Evolutionary conservation across 164 flowering plant genomes (phyloP).

Genomic region (Nymphaea colorata): DNA sequence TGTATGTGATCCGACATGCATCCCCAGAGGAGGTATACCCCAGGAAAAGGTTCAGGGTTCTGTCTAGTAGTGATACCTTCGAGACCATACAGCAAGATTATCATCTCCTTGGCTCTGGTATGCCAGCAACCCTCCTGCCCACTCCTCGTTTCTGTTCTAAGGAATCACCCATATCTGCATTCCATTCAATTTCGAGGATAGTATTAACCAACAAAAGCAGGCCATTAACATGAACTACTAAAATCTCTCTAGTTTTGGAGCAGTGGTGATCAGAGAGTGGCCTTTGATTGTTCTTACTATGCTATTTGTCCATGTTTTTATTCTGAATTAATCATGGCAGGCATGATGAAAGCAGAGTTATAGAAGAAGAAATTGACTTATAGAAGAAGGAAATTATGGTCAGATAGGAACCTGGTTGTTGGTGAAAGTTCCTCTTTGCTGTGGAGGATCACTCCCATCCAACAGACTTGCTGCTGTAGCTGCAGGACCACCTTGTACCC

Average conservation of each 20-base stretch:
- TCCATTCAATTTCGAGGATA: no score
- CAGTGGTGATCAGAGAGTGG: no score
- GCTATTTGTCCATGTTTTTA: no score
- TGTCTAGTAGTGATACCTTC: conserved; percentile 29
- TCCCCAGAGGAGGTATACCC: no score
- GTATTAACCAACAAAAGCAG: background rate
- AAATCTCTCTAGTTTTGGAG: no score
- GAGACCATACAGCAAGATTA: conserved; percentile 75
- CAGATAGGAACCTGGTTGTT: conserved; percentile 40
- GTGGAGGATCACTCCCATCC: conserved; percentile 72
- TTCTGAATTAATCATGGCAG: no score
- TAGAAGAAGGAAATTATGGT: background rate
- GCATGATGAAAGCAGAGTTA: no score
- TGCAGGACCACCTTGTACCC: conserved; percentile 82
- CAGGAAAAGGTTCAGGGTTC: no score
- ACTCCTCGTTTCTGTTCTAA: conserved; percentile 62
- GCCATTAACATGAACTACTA: background rate
- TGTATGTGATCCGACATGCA: no score
- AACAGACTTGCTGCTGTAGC: conserved; percentile 84
- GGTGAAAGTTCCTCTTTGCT: conserved; percentile 63
- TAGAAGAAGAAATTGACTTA: background rate
- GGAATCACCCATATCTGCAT: conserved; percentile 81
- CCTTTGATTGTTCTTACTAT: no score
- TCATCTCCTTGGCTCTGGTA: conserved; percentile 85
- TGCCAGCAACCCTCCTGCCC: conserved; percentile 82